A percentile compares a stretch with the other conserved stretches of the same genome.
Evolutionary conservation across 768 basidiomycete genomes (phyloP).

Genomic region (Mycena amicta): DNA sequence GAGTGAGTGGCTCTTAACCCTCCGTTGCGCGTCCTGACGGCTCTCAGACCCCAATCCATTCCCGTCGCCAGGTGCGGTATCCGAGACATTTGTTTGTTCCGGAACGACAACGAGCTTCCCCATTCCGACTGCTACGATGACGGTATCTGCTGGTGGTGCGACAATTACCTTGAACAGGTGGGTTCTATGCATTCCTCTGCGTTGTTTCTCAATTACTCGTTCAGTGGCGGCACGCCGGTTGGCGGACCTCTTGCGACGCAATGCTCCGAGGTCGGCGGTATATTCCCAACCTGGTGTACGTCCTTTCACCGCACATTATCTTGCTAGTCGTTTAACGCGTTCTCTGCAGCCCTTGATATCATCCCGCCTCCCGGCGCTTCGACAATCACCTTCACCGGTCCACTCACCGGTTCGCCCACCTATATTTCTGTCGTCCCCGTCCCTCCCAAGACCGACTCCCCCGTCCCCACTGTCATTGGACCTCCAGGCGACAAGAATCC

Average conservation of each 20-base stretch:
- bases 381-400: not conserved
- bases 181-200: not conserved
- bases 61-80: conserved; percentile 2
- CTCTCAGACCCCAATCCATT: conserved; percentile 9
- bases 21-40: not conserved
- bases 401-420: conserved; percentile 2
- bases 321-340: not conserved
- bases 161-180: not conserved
- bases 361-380: conserved; percentile 1
- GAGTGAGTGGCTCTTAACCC: not conserved
- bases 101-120: not conserved
- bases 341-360: not conserved
- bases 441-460: conserved; percentile 3
- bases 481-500: conserved; percentile 2
- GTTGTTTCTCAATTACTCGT: not conserved
- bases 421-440: conserved; percentile 1
- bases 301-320: not conserved
- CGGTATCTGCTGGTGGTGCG: conserved; percentile 1
- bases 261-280: not conserved
- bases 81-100: conserved; percentile 5
- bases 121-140: not conserved
- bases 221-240: not conserved
- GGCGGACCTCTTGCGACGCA: not conserved
- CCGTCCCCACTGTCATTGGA: not conserved
- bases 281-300: conserved; percentile 4